phyloP scores from a whole-genome alignment of 306 rosid species.

The Sicyos baderoa region DNA sequence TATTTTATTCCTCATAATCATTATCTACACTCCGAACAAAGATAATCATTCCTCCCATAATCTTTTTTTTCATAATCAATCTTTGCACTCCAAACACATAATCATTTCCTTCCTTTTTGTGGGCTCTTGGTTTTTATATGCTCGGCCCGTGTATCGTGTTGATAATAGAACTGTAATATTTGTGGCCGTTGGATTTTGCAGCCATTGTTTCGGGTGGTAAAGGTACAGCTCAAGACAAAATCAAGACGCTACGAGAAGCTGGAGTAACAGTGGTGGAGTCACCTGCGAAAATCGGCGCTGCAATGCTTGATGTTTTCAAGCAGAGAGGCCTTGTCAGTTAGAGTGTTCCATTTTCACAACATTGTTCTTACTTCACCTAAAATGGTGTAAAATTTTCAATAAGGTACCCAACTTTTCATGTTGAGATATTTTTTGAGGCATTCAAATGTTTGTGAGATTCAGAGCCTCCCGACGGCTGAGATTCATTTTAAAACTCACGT shows the following conservation, averaged over 20 bases:
- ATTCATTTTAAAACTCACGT: too few species aligned
- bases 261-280: constrained; percentile 95
- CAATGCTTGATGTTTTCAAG: constrained; percentile 84
- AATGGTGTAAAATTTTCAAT: constrained; percentile 14
- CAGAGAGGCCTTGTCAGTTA: constrained; percentile 75
- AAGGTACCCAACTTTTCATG: neutral
- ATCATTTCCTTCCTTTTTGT: too few species aligned
- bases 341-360: constrained; percentile 21
- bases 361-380: constrained; percentile 17
- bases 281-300: constrained; percentile 82
- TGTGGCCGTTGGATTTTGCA: constrained; percentile 39
- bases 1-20: too few species aligned
- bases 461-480: constrained; percentile 10
- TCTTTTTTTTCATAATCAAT: too few species aligned
- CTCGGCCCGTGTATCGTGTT: too few species aligned
- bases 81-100: too few species aligned
- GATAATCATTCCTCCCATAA: too few species aligned
- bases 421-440: constrained; percentile 13
- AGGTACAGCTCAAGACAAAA: constrained; percentile 98
- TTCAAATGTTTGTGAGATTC: neutral
- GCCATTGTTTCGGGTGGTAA: constrained; percentile 98
- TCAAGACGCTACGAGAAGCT: constrained; percentile 72
- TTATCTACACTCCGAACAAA: too few species aligned
- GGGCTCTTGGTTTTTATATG: too few species aligned
- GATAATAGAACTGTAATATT: neutral